These are phyloP conservation scores for Euphorbia peplus DNA, from an alignment of 345 rosid genomes.

Conservation along the genomic window DNA sequence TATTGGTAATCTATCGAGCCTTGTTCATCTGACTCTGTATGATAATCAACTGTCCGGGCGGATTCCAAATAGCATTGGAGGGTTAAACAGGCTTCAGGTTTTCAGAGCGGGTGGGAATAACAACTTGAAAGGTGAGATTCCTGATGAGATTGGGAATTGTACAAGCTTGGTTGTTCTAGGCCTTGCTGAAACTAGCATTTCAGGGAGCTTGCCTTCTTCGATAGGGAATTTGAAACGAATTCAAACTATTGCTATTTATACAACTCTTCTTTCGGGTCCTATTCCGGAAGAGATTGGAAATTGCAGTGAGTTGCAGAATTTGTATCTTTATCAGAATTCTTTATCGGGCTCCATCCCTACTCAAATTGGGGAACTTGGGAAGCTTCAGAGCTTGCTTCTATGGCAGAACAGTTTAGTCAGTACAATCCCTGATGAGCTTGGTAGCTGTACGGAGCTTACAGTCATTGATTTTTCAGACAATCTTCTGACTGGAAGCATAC, in stretches of 20 bases:
- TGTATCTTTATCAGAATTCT: conserved; percentile 84
- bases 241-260: conserved; percentile 77
- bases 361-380: conserved; percentile 57
- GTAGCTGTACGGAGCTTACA: conserved; percentile 57
- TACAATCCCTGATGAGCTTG: conserved; percentile 64
- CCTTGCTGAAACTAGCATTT: conserved; percentile 90
- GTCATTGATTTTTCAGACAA: conserved; percentile 76
- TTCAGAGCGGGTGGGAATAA: conserved; percentile 90
- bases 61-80: conserved; percentile 69
- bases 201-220: conserved; percentile 70
- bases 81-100: conserved; percentile 45
- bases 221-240: conserved; percentile 65
- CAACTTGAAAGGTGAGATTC: conserved; percentile 80
- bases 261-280: conserved; percentile 68
- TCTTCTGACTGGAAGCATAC: conserved; percentile 75
- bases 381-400: conserved; percentile 74
- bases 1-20: conserved; percentile 58
- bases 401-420: conserved; percentile 96
- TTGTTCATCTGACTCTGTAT: conserved; percentile 58
- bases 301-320: conserved; percentile 79
- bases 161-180: conserved; percentile 71
- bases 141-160: conserved; percentile 88
- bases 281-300: conserved; percentile 78
- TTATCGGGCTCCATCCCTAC: conserved; percentile 73
- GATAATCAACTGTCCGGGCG: conserved; percentile 76